Evolutionary conservation across 2,329 filamentous ascomycete species (phyloP), one percentile per base, ranked within the genome.

Genomic region (Aureobasidium zeae): DNA sequence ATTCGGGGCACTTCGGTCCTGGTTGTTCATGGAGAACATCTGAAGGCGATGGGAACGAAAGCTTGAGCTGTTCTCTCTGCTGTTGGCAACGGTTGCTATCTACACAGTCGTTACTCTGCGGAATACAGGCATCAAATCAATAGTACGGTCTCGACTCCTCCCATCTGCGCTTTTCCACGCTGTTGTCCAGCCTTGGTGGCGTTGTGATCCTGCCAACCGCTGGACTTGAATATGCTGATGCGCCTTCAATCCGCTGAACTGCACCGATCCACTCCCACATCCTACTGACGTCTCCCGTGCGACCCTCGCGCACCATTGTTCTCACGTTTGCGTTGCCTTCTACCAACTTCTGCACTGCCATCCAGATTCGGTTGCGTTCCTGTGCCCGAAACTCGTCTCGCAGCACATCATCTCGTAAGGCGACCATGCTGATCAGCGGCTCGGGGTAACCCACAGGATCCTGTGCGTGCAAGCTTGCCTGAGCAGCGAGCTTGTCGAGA

Each of bases 281-380:
- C 35, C 76, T 69, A 35, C 75, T 72, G 38, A 80, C 73, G 53
- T 72, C 69, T 2, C 69, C 69, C 22, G 55, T 66, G 15, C 70
- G 68, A 60, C 52, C 73, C 52, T 77, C 76, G 64, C 73, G 83
- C 67, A 69, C 87, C 66, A 73, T 88, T 64, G 65, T 85, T 30
- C 91, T 76, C 12, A 98, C 83, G 57, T 98, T 98, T 48, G 85
- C 83, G 61, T 98, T 98, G 62, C 81, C 80, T 64, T 98, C 91
- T 1, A 98, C 88, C 41, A 96, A 82, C 39, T 72, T 76, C 52
- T 79, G 76, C 15, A 98, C 91, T 37, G 78, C 77, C 51, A 79
- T 74, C 91, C 93, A 98, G 38, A 98, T 70, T 45, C 77, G 76
- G 57, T 91, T 83, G 26, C 91, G 74, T 54, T 87, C 77, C 7